Evolutionary conservation across 169 alveolate genomes (phyloP).

Genomic region (Cryptosporidium baileyi): DNA sequence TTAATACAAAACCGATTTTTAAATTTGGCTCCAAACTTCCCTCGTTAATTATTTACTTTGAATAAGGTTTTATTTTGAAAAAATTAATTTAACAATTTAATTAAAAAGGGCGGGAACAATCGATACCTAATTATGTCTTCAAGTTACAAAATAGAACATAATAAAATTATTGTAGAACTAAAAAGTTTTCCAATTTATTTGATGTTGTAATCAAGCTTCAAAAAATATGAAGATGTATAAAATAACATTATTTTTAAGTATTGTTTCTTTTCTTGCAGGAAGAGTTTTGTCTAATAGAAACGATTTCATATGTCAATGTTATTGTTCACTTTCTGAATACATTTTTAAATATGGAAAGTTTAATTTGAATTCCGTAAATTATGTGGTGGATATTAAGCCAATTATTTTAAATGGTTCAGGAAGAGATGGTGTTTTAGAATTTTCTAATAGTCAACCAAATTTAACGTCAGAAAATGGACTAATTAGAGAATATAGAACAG

Average conservation of each 20-base stretch:
- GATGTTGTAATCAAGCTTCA: too few relatives aligned
- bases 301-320: slow-evolving; percentile 57
- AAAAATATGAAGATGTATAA: neutral
- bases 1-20: too few relatives aligned
- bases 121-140: slow-evolving; percentile 46
- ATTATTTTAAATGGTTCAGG: neutral
- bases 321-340: slow-evolving; percentile 41
- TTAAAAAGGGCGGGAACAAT: neutral
- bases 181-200: too few relatives aligned
- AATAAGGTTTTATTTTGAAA: neutral
- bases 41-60: too few relatives aligned
- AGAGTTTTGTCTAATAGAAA: slow-evolving; percentile 22
- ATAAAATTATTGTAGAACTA: too few relatives aligned
- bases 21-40: too few relatives aligned
- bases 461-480: neutral
- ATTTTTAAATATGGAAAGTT: slow-evolving; percentile 1
- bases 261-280: slow-evolving; percentile 20
- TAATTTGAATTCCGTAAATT: slow-evolving; percentile 23
- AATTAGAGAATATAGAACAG: slow-evolving; percentile 33
- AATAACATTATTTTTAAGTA: neutral
- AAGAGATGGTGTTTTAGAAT: slow-evolving; percentile 1
- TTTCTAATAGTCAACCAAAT: slow-evolving; percentile 20
- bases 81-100: neutral
- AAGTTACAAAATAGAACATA: too few relatives aligned
- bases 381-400: slow-evolving; percentile 22